Conservation (phyloP, 352 stramenopile species). For the Globisporangium irregulare region DNA sequence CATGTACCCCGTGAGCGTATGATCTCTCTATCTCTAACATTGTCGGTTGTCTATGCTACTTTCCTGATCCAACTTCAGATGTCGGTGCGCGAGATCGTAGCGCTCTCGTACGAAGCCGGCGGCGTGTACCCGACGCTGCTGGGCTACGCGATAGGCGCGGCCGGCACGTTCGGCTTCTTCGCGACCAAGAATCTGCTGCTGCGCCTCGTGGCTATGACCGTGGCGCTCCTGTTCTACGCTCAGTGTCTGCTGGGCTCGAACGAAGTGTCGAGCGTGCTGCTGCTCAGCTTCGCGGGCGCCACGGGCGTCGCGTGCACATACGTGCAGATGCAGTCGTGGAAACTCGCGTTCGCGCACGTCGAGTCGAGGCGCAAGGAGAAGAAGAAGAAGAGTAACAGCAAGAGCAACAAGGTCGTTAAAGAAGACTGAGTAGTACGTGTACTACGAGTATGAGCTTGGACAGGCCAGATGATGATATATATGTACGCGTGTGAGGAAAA, state of each 20-base stretch:
- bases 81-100: constrained; percentile 37
- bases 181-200: constrained; percentile 17
- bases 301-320: constrained; percentile 55
- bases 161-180: constrained; percentile 37
- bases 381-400: constrained; percentile 10
- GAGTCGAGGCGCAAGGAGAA: constrained; percentile 18
- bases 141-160: constrained; percentile 48
- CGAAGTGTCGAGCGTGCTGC: constrained; percentile 21
- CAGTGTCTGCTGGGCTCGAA: constrained; percentile 26
- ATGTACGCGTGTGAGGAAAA: not conserved
- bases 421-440: constrained; percentile 5
- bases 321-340: constrained; percentile 49
- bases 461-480: not conserved
- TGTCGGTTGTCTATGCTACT: not conserved
- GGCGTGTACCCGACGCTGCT: constrained; percentile 57
- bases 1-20: not conserved
- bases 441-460: not conserved
- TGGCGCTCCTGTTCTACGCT: constrained; percentile 27
- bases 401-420: constrained; percentile 26
- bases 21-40: not conserved
- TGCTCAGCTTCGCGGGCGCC: constrained; percentile 38
- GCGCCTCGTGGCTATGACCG: constrained; percentile 18
- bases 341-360: constrained; percentile 49
- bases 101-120: constrained; percentile 50
- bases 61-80: constrained; percentile 21